Conservation (phyloP, 2,329 filamentous ascomycete species). For the Colletotrichum sp. region DNA sequence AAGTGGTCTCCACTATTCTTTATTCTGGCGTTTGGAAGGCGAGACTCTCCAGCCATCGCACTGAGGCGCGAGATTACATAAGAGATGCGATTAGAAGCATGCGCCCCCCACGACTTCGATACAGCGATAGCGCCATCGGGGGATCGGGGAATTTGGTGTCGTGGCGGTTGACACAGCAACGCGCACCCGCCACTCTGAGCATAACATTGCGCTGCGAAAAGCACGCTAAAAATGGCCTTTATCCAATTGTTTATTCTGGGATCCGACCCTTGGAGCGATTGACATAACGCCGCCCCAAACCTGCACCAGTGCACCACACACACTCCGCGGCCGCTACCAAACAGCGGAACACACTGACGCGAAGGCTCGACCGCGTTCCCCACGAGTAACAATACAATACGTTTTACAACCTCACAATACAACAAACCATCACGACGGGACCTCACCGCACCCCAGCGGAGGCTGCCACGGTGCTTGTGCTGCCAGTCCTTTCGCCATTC, state of each 20-base stretch:
- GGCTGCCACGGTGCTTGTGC: neutral
- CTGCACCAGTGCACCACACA: neutral
- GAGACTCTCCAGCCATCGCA: neutral
- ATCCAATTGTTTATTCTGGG: slow-evolving; percentile 16
- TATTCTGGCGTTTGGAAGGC: neutral
- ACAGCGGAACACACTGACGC: neutral
- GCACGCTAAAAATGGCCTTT: neutral
- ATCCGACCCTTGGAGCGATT: slow-evolving; percentile 11
- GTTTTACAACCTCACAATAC: neutral
- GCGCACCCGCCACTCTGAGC: slow-evolving; percentile 1
- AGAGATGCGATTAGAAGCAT: neutral
- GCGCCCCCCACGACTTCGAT: neutral
- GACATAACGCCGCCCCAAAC: slow-evolving; percentile 15
- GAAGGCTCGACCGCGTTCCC: slow-evolving; percentile 18
- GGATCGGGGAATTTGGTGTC: slow-evolving; percentile 16
- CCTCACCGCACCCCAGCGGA: neutral
- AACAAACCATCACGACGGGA: slow-evolving; percentile 8
- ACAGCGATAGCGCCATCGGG: slow-evolving; percentile 10
- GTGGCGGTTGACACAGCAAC: slow-evolving; percentile 18
- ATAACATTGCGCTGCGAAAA: slow-evolving; percentile 12
- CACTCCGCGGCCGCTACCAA: neutral
- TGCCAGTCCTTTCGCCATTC: neutral
- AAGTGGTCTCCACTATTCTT: neutral
- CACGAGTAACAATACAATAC: slow-evolving; percentile 10
- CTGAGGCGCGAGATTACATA: neutral